Evolutionary conservation across 495 filamentous ascomycete genomes (phyloP).

Genomic region (Tuber melanosporum): DNA sequence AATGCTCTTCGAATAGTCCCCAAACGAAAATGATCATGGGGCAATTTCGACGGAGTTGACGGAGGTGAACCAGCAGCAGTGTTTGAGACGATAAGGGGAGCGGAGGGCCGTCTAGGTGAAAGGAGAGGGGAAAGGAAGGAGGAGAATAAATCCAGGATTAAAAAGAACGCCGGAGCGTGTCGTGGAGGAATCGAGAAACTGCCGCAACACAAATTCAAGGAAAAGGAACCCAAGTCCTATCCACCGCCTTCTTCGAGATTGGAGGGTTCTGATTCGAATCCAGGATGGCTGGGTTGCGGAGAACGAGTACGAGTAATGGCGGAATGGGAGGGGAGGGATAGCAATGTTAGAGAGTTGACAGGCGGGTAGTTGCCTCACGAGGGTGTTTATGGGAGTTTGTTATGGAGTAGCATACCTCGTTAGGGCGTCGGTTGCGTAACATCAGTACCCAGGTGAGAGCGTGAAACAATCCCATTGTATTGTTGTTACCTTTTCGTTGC

Average conservation of each 20-base stretch:
- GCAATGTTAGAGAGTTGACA: constrained; percentile 13
- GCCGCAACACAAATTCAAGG: constrained; percentile 18
- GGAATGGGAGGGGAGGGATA: constrained; percentile 7
- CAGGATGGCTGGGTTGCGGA: constrained; percentile 7
- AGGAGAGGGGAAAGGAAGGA: constrained; percentile 39
- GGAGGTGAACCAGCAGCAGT: constrained; percentile 17
- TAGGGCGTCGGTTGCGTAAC: constrained; percentile 49
- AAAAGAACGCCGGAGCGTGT: constrained; percentile 18
- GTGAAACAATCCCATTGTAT: constrained; percentile 24
- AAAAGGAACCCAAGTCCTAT: constrained; percentile 15
- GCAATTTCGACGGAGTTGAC: constrained; percentile 25
- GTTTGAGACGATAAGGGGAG: background rate
- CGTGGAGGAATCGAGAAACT: constrained; percentile 12
- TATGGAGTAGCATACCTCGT: constrained; percentile 42
- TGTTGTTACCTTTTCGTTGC: constrained; percentile 24
- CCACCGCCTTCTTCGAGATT: constrained; percentile 13
- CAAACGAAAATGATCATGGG: constrained; percentile 40
- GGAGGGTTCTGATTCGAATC: background rate
- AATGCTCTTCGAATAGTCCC: constrained; percentile 38
- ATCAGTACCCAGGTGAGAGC: constrained; percentile 29
- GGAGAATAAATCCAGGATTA: constrained; percentile 40
- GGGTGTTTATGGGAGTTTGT: constrained; percentile 44
- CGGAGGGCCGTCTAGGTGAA: constrained; percentile 26
- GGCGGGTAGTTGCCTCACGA: constrained; percentile 23
- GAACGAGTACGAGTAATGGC: background rate